Percentiles rank a stretch among this genome's conserved stretches.
phyloP scores from a whole-genome alignment of 2,329 filamentous ascomycete genomes.

The Cryphonectria naterciae region DNA sequence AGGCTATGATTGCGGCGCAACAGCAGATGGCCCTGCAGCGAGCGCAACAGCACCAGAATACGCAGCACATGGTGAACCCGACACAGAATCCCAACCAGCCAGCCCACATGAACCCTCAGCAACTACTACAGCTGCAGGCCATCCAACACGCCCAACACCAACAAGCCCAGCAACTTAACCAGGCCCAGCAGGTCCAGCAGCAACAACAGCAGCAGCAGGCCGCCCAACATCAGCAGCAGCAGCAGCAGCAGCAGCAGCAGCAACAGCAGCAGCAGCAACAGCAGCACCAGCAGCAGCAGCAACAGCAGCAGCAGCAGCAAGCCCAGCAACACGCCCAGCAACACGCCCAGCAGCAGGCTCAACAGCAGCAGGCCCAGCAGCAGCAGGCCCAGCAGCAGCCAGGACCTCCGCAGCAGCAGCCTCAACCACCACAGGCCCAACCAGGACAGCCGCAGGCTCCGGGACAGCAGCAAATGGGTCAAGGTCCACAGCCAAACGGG shows the following conservation, averaged over 20 bases:
- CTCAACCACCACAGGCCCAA: conserved; percentile 34
- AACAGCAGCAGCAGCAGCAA: conserved; percentile 44
- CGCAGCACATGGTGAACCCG: conserved; percentile 47
- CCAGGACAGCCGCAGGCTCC: conserved; percentile 34
- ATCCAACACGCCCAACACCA: conserved; percentile 39
- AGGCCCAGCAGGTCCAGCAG: conserved; percentile 46
- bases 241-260: conserved; percentile 41
- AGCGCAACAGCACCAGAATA: conserved; percentile 43
- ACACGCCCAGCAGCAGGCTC: conserved; percentile 40
- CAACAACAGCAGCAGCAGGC: conserved; percentile 48
- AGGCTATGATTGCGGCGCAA: conserved; percentile 50
- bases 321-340: conserved; percentile 41
- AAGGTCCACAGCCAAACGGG: conserved; percentile 38
- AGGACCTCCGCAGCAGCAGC: conserved; percentile 30
- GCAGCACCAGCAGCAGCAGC: conserved; percentile 39
- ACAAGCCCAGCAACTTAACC: conserved; percentile 36
- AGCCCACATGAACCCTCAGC: conserved; percentile 53
- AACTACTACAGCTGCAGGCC: conserved; percentile 47
- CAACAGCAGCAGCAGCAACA: conserved; percentile 51
- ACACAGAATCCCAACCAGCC: conserved; percentile 51
- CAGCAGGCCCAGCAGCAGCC: conserved; percentile 30
- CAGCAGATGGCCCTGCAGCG: conserved; percentile 49
- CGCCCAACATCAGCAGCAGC: conserved; percentile 43
- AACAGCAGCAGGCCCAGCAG: conserved; percentile 45
- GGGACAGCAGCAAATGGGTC: conserved; percentile 41